A percentile compares a stretch with the other conserved stretches of the same genome.
phyloP scores from a whole-genome alignment of 2,329 filamentous ascomycete genomes.

The Fusarium sarcochroum region DNA sequence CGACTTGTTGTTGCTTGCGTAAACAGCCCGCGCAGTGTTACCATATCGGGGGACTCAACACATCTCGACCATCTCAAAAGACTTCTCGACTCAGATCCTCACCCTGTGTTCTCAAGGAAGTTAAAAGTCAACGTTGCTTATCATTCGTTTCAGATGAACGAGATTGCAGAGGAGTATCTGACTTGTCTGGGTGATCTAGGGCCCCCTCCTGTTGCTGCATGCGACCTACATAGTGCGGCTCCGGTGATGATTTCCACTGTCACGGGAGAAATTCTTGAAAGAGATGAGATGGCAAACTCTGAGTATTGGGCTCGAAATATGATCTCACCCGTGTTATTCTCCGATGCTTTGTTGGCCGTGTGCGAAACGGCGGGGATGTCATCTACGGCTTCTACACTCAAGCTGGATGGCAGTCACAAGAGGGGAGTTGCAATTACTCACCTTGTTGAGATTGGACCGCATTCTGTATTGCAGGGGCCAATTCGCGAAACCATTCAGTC shows the following conservation, averaged over 20 bases:
- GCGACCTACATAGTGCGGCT: background rate
- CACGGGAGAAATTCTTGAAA: background rate
- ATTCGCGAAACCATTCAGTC: background rate
- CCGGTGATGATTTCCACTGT: background rate
- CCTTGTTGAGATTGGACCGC: background rate
- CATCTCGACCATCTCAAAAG: no score
- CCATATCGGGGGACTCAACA: no score
- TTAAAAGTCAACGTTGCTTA: background rate
- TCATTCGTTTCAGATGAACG: background rate
- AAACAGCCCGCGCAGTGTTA: no score
- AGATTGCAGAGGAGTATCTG: background rate
- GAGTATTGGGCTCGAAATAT: constrained; percentile 1
- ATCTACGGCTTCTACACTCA: background rate
- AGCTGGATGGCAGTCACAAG: background rate
- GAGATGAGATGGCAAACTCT: background rate
- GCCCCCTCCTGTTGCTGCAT: no score
- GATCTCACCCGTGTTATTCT: background rate
- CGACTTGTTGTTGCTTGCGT: no score
- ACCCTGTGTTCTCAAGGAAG: constrained; percentile 1
- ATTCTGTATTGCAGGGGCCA: background rate
- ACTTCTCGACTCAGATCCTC: no score
- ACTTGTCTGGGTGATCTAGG: no score
- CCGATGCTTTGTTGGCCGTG: no score
- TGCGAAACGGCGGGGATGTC: background rate
- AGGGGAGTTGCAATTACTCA: background rate